Percentiles rank a stretch among this genome's conserved stretches.
Evolutionary conservation across 257 asterid genomes (phyloP).

Genomic region (Leptodermis oblonga): DNA sequence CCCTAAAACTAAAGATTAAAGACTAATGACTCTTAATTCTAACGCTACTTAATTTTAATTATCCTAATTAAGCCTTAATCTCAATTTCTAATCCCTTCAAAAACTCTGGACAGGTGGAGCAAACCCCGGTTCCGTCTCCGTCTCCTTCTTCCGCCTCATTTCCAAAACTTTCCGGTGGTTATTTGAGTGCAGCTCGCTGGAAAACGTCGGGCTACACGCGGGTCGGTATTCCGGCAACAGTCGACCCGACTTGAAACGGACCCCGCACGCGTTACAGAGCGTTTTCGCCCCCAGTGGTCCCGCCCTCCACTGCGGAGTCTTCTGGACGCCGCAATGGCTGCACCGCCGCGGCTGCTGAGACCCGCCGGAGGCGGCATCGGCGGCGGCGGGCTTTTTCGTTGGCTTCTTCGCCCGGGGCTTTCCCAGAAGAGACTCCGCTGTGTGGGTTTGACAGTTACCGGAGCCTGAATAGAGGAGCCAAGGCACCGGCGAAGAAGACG

Average conservation of each 20-base stretch:
- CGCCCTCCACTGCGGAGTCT: conserved; percentile 98
- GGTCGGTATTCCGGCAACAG: conserved; percentile 91
- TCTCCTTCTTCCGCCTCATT: conserved; percentile 72
- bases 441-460: conserved; percentile 25
- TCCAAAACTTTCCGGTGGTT: conserved; percentile 91
- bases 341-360: conserved; percentile 68
- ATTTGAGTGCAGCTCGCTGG: conserved; percentile 69
- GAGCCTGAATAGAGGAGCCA: conserved; percentile 21
- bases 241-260: conserved; percentile 86
- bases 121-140: conserved; percentile 23
- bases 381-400: conserved; percentile 24
- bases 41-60: background rate
- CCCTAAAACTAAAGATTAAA: conserved; percentile 10
- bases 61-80: background rate
- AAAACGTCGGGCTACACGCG: conserved; percentile 90
- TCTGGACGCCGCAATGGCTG: conserved; percentile 86
- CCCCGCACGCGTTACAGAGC: conserved; percentile 97
- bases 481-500: conserved; percentile 32
- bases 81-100: conserved; percentile 30
- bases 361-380: conserved; percentile 1
- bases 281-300: conserved; percentile 90
- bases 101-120: conserved; percentile 55
- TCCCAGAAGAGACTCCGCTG: conserved; percentile 34
- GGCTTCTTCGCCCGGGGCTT: conserved; percentile 34
- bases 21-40: conserved; percentile 4